Evolutionary conservation across 108 stramenopile genomes (phyloP), one percentile per base, ranked within the genome.

Genomic region (Fragilaria crotonensis): DNA sequence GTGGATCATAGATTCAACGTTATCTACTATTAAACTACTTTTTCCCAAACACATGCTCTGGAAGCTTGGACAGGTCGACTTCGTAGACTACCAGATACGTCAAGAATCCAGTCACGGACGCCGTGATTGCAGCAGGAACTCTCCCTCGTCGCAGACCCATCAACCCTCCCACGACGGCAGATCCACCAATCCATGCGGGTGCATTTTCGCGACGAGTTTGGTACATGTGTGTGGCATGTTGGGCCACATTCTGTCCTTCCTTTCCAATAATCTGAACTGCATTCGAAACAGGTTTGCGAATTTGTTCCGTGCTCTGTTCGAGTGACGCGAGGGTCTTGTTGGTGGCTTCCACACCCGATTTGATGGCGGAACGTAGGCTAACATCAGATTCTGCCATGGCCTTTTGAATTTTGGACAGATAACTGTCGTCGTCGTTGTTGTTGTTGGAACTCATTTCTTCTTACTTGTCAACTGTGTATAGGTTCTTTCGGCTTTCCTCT

Each of bases 11-110:
- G 68, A 52, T n/a, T n/a, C n/a, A n/a, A n/a, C n/a, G n/a, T n/a
- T n/a, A n/a, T n/a, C n/a, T n/a, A n/a, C n/a, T n/a, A n/a, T n/a
- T n/a, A n/a, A 41, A 41, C 14, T 41, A 41, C 36, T 41, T 41
- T 41, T 41, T 41, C 11, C 36, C 36, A 41, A 41, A 41, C 36
- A 41, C 36, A 47, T 14, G 45, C 25, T 26, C 44, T 20, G 46
- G 46, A 28, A 25, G 33, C 14, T 20, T 27, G 30, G 25, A 21
- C 2, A 56, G 3, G 21, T 56, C 54, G 1, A 56, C 54, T 56
- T 74, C 67, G 33, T 75, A 75, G 14, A 75, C 68, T 41, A 59
- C 55, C 1, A 59, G 53, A 59, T 75, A 75, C 30, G 67, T 68
- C 31, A 62, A 54, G 1, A 57, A 62, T 36, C 57, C 63, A 52